Base-by-base conservation (phyloP, 164 flowering plant genomes). In the Protea cynaroides region DNA sequence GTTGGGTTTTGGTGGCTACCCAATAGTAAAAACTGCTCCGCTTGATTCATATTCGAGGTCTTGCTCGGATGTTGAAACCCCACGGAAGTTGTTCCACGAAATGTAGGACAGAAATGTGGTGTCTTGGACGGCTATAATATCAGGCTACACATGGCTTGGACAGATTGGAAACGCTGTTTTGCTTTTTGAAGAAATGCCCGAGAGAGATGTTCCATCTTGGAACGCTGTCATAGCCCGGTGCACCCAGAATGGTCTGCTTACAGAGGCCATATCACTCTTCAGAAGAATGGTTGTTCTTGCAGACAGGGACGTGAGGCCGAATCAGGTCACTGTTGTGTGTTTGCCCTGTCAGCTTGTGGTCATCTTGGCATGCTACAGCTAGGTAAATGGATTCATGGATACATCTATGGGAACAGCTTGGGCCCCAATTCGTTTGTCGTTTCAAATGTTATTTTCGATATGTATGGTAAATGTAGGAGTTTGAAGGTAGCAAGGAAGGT, bases 381-480 rank as follows among this genome's bases (percentile, higher is more conserved):
- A 19, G 93, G 90, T 29, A 77, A 60, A 62, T 74, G 75, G 64
- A 74, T 81, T 3, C 93, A 87, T 70, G 85, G 80, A 25, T 82
- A 79, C 49, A 66, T 79, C 46, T 79, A 54, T 56, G 72, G 81
- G 62, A 76, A 70, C 47, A 56, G 67, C 17, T 66, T 82, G 12
- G 72, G 59, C 59, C 50, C 7, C 18, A 76, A 76, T 70, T 68
- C 72, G 8, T 79, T 73, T 66, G 29, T 82, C 37, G n/a, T n/a
- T n/a, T 72, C 64, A 3, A 87, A 81, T 69, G 83, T 78, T 52
- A 69, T 87, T 57, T 62, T 85, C 2, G 93, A 87, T 62, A 78
- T 87, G 88, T 87, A 87, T 69, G 89, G 85, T 34, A 87, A 83
- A 70, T 87, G 89, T 63, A 90, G 93, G n/a, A 78, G 74, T 72